Conservation (phyloP, 352 stramenopile species). For the Phytophthora melonis region DNA sequence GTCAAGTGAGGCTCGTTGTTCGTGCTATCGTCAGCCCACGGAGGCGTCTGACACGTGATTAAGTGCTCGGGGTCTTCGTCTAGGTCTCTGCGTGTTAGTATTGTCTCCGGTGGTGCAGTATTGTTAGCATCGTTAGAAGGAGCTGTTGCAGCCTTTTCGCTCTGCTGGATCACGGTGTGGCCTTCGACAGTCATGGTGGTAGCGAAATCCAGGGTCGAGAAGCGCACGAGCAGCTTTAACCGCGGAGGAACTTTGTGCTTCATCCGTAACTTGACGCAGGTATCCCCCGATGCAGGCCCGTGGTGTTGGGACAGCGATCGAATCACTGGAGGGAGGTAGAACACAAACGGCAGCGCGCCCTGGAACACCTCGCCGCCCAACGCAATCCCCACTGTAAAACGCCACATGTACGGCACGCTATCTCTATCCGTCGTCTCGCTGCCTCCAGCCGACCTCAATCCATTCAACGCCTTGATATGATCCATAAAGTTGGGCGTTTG, state of each 20-base stretch:
- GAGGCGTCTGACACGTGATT: conserved; percentile 59
- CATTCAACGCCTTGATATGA: conserved; percentile 50
- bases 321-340: conserved; percentile 69
- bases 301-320: conserved; percentile 73
- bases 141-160: background rate
- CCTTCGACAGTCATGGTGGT: conserved; percentile 33
- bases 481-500: conserved; percentile 66
- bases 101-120: background rate
- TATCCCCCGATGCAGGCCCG: conserved; percentile 68
- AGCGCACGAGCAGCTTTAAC: conserved; percentile 63
- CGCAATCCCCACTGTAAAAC: conserved; percentile 52
- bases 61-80: conserved; percentile 48
- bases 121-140: background rate
- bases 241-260: conserved; percentile 70
- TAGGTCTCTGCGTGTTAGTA: background rate
- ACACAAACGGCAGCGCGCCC: conserved; percentile 56
- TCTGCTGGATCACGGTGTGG: background rate
- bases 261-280: conserved; percentile 65
- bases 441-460: conserved; percentile 8
- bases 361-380: conserved; percentile 58
- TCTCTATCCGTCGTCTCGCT: conserved; percentile 14
- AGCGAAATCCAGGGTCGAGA: conserved; percentile 47
- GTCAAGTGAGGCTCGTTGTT: conserved; percentile 58
- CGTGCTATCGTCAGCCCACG: conserved; percentile 40
- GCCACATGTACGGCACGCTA: conserved; percentile 29